Evolutionary conservation across 2,329 filamentous ascomycete genomes (phyloP), one percentile per base, ranked within the genome.

Genomic region (Aureobasidium sp.): DNA sequence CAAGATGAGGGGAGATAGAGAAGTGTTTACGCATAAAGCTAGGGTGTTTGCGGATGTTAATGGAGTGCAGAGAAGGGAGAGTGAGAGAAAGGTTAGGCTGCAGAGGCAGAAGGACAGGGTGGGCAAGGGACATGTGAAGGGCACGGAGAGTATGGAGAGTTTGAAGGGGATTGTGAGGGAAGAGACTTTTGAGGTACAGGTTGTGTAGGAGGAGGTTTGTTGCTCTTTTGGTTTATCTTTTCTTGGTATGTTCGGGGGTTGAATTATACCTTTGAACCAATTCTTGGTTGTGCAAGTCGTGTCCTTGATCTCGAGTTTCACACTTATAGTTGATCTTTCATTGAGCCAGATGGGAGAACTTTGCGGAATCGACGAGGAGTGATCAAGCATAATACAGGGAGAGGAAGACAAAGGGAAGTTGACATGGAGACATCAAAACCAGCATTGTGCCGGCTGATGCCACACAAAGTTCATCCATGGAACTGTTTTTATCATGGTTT

Each of bases 141-240:
- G 21, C 30, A 16, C 8, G 8, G 42, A 30, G 25, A 48, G 42
- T 37, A 9, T 21, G 5, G 41, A 59, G 32, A 45, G 37, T 37
- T 25, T 45, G 21, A 34, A 48, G 54, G 54, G 54, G 3, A 59
- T 59, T 39, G 54, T 59, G 4, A 27, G 54, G 42, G 41, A 44
- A 7, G 42, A 59, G 21, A 48, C 41, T 47, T 59, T 59, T 59
- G 54, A 59, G 54, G 42, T 59, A 21, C 36, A 39, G 11, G 34
- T 34, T 27, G 29, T 44, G 37, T 42, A 54, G 29, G 15, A 34
- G 21, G 21, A 21, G 21, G 21, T 21, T 49, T 10, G 21, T 3
- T 45, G 4, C 13, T 13, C 13, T 34, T n/a, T 30, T 1, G 21
- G 6, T 21, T 49, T 15, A 1, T 21, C 34, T 11, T 34, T 30